A percentile compares a stretch with the other conserved stretches of the same genome.
Conservation (phyloP, 179 eudicot species). For the Nepenthes alata region DNA sequence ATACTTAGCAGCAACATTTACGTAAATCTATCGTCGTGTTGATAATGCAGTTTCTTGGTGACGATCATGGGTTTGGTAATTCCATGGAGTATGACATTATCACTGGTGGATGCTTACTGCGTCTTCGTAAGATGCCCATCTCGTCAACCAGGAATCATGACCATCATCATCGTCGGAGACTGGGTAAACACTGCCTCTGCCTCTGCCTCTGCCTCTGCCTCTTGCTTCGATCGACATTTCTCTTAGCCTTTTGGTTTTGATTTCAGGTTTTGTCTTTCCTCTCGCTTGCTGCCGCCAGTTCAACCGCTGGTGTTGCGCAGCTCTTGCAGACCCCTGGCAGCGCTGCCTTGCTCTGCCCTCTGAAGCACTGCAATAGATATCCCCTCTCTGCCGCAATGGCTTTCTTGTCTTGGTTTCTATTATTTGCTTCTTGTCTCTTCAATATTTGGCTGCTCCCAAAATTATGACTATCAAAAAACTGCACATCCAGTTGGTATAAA, state of each 20-base stretch:
- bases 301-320: constrained; percentile 66
- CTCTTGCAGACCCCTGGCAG: constrained; percentile 26
- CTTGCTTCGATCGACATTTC: neutral
- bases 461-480: constrained; percentile 1
- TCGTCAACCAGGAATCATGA: constrained; percentile 45
- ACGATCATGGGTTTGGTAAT: constrained; percentile 72
- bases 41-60: constrained; percentile 61
- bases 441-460: constrained; percentile 75
- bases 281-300: constrained; percentile 67
- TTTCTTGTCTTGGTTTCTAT: constrained; percentile 71
- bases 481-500: too few relatives aligned
- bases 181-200: constrained; percentile 32
- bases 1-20: too few relatives aligned
- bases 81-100: constrained; percentile 79
- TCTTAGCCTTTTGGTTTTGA: neutral
- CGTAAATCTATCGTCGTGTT: neutral
- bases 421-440: constrained; percentile 63
- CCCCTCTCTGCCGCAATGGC: constrained; percentile 84
- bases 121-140: constrained; percentile 46
- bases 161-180: constrained; percentile 50
- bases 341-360: constrained; percentile 22
- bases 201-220: neutral
- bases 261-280: constrained; percentile 62
- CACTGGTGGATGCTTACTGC: constrained; percentile 52
- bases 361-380: constrained; percentile 53